Conservation (phyloP, 352 stramenopile species). For the Blastocystis sp. region DNA sequence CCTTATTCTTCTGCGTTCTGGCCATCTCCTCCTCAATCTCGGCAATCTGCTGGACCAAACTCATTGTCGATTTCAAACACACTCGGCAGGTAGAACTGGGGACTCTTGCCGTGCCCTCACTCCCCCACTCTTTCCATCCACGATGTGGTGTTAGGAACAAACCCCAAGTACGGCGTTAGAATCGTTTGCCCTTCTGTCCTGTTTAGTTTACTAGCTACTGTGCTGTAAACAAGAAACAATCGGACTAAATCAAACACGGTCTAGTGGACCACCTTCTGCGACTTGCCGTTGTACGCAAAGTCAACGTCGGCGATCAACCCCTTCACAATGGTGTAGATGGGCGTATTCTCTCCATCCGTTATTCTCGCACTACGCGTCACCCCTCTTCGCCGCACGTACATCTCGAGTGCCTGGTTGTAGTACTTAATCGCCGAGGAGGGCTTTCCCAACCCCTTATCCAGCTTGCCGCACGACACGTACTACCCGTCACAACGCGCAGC, state of each 20-base stretch:
- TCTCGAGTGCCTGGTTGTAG: slow-evolving; percentile 35
- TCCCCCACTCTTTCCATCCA: no score
- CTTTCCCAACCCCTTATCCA: slow-evolving; percentile 46
- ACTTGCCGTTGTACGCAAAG: background rate
- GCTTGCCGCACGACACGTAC: slow-evolving; percentile 30
- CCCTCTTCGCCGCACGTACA: background rate
- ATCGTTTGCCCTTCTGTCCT: no score
- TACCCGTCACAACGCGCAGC: background rate
- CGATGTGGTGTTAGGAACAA: no score
- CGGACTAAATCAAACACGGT: background rate
- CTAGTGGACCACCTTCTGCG: background rate
- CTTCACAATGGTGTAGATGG: slow-evolving; percentile 30
- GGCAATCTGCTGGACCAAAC: slow-evolving; percentile 72
- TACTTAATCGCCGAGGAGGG: slow-evolving; percentile 9
- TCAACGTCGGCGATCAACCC: slow-evolving; percentile 28
- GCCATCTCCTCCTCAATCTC: slow-evolving; percentile 74
- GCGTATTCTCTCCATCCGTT: slow-evolving; percentile 46
- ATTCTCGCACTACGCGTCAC: slow-evolving; percentile 35
- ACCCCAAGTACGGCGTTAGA: no score
- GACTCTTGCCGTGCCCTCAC: no score
- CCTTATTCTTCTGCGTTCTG: slow-evolving; percentile 96
- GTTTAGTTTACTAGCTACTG: no score
- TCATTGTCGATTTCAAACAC: slow-evolving; percentile 66
- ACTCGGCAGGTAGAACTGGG: no score
- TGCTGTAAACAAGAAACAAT: background rate